Evolutionary conservation across 2,329 filamentous ascomycete species (phyloP).

Genomic region (Ceratocystis harringtonii): DNA sequence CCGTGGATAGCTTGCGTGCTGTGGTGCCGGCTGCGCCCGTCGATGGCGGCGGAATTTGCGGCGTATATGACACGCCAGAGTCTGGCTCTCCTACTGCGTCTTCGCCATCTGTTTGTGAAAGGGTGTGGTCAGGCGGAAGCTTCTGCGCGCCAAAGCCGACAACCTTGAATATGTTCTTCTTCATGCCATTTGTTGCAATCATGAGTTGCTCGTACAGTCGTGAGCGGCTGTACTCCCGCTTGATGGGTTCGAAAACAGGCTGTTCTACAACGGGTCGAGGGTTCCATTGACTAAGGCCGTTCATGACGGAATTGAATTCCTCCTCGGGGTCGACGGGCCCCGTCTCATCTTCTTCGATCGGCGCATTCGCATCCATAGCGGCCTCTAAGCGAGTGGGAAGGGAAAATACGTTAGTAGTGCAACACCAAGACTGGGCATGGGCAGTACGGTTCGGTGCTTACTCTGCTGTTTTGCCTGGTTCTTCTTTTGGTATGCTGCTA

Average conservation of each 20-base stretch:
- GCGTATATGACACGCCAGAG: slow-evolving; percentile 26
- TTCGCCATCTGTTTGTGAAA: slow-evolving; percentile 29
- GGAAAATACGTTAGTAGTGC: slow-evolving; percentile 9
- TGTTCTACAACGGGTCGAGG: slow-evolving; percentile 65
- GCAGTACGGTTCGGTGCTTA: slow-evolving; percentile 30
- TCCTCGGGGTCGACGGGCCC: slow-evolving; percentile 84
- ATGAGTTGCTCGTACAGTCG: slow-evolving; percentile 51
- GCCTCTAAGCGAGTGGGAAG: slow-evolving; percentile 45
- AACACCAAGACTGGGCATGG: slow-evolving; percentile 13
- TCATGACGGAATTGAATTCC: slow-evolving; percentile 81
- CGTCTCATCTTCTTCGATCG: slow-evolving; percentile 71
- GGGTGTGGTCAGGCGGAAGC: slow-evolving; percentile 34
- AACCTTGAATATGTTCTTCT: slow-evolving; percentile 50
- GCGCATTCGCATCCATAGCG: slow-evolving; percentile 85
- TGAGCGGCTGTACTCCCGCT: slow-evolving; percentile 46
- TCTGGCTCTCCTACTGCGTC: slow-evolving; percentile 47
- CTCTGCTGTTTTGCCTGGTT: slow-evolving; percentile 97
- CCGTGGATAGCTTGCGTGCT: not conserved
- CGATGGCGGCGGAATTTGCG: slow-evolving; percentile 26
- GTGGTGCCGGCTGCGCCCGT: slow-evolving; percentile 22
- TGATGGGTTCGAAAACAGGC: slow-evolving; percentile 44
- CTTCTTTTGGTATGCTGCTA: slow-evolving; percentile 86
- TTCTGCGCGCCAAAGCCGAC: slow-evolving; percentile 41
- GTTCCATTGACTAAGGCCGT: slow-evolving; percentile 56
- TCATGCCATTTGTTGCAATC: slow-evolving; percentile 50